phyloP scores from a whole-genome alignment of 768 basidiomycete species.

The Asterophora parasitica region DNA sequence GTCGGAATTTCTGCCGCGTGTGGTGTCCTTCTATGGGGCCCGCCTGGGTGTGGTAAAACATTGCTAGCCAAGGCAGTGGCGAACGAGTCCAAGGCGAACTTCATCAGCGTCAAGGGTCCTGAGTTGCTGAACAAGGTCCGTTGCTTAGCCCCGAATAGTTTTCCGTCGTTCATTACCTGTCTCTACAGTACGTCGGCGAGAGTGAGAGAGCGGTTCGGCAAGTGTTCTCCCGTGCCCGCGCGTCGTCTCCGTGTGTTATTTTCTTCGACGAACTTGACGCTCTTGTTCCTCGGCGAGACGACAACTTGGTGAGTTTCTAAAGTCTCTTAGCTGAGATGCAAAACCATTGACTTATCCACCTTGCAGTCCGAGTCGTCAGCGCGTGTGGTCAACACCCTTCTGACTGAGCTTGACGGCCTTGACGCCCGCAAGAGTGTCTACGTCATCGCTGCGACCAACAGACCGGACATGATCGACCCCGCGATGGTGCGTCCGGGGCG shows the following conservation, averaged over 20 bases:
- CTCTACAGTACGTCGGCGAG: slow-evolving; percentile 86
- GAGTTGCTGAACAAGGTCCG: slow-evolving; percentile 93
- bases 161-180: not conserved
- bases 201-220: slow-evolving; percentile 93
- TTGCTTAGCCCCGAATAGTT: not conserved
- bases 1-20: slow-evolving; percentile 91
- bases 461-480: slow-evolving; percentile 96
- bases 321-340: not conserved
- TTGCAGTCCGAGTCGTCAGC: slow-evolving; percentile 86
- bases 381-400: slow-evolving; percentile 88
- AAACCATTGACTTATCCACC: too few relatives aligned
- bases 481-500: slow-evolving; percentile 97
- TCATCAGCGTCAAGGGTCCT: slow-evolving; percentile 97
- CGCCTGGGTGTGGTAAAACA: slow-evolving; percentile 97
- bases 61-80: slow-evolving; percentile 97
- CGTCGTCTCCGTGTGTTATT: slow-evolving; percentile 91
- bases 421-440: slow-evolving; percentile 84
- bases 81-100: slow-evolving; percentile 92
- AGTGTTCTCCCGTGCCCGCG: slow-evolving; percentile 89
- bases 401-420: slow-evolving; percentile 92
- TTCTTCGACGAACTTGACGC: slow-evolving; percentile 97
- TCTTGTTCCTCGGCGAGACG: slow-evolving; percentile 85
- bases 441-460: slow-evolving; percentile 92
- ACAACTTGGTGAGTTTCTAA: slow-evolving; percentile 61
- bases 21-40: slow-evolving; percentile 97